A percentile compares a stretch with the other conserved stretches of the same genome.
Conservation (phyloP, 371 early-diverging fungal genomes). For the Lichtheimia ramosa region DNA sequence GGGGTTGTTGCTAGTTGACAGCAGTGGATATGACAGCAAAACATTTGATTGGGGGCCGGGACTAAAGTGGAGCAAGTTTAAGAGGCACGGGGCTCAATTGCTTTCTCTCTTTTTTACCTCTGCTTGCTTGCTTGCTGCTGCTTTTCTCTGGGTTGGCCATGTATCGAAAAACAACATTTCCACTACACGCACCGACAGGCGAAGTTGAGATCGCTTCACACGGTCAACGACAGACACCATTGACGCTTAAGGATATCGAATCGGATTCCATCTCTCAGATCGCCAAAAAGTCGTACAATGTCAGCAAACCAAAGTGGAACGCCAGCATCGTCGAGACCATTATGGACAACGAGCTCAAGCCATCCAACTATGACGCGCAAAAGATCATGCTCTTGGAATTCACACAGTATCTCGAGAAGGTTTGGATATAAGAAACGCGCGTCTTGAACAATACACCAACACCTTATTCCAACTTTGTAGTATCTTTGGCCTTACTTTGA, state of each 20-base stretch:
- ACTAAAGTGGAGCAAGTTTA: too few relatives aligned
- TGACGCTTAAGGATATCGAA: conserved; percentile 57
- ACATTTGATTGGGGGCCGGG: too few relatives aligned
- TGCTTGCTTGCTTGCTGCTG: too few relatives aligned
- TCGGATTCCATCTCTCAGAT: conserved; percentile 56
- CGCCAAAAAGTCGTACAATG: conserved; percentile 43
- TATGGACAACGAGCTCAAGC: conserved; percentile 56
- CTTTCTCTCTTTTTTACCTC: conserved; percentile 1
- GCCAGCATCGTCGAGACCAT: conserved; percentile 59
- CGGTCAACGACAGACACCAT: conserved; percentile 26
- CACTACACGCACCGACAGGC: conserved; percentile 45
- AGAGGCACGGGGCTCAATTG: too few relatives aligned
- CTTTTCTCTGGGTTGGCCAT: conserved; percentile 8
- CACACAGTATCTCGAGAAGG: conserved; percentile 82
- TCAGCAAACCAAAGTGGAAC: conserved; percentile 47
- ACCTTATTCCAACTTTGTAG: conserved; percentile 23
- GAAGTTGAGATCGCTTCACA: conserved; percentile 29
- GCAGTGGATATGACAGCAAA: too few relatives aligned
- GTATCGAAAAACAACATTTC: conserved; percentile 47
- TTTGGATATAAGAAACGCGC: conserved; percentile 15
- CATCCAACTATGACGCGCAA: conserved; percentile 45
- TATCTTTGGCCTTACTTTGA: conserved; percentile 82
- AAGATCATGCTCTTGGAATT: conserved; percentile 72
- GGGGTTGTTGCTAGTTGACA: too few relatives aligned
- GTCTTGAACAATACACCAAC: background rate